Evolutionary conservation across 2,329 filamentous ascomycete genomes (phyloP), one percentile per base, ranked within the genome.

Genomic region (Ceratocystis huliohia): DNA sequence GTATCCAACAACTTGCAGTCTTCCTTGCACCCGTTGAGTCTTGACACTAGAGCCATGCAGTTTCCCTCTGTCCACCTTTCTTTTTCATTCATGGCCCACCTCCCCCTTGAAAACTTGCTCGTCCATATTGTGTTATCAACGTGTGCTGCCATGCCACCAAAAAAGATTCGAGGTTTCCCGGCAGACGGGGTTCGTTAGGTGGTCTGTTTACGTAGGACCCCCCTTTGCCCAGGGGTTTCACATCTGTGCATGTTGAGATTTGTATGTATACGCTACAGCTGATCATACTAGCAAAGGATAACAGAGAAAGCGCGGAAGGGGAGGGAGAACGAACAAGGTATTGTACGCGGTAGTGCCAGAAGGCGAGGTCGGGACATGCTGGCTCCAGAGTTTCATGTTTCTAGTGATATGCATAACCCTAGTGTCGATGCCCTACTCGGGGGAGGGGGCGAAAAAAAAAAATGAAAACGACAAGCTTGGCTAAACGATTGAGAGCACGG

Each of bases 171-270:
- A 50, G 46, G 33, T 37, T 50, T 50, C 46, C 15, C 53, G 15
- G 53, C 4, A 57, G 53, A 25, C 22, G 53, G 53, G 53, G 53
- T 57, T 57, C 53, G 53, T 57, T 30, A 15, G 22, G 53, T 57
- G 53, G 53, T 57, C 53, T 30, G 53, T 57, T 57, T 28, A 57
- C 53, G 22, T 57, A 37, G 25, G 53, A 57, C 22, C 25, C 53
- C 46, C 46, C 46, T 57, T 37, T 37, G 33, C 22, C 25, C 53
- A 57, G 53, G 53, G 53, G 53, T 30, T 57, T 57, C 22, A 30
- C 25, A 57, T 57, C 53, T 57, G 53, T 57, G 22, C 53, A 22
- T 30, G 25, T 30, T 57, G 8, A 2, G 17, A 37, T 37, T 37
- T 28, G 53, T 57, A 57, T 57, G 53, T 15, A 15, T 57, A 10